Evolutionary conservation across 257 asterid species (phyloP), one percentile per base, ranked within the genome.

Genomic region (Penstemon barbatus): DNA sequence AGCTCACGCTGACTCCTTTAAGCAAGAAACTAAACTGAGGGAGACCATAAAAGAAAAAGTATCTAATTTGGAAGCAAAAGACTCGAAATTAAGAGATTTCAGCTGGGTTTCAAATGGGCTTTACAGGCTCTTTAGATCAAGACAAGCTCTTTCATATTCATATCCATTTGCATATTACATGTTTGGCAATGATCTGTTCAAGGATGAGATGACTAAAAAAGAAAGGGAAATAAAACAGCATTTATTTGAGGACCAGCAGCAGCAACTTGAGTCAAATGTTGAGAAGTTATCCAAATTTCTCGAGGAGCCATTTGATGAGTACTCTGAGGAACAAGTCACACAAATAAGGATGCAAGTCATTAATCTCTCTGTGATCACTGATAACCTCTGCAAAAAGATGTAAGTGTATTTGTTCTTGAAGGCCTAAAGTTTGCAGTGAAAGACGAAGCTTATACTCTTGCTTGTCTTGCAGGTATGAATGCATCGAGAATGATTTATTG

Each of bases 231-330:
- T 86, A 53, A 88, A 90, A 62, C 94, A 88, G 79, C 69, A 88
- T 78, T 81, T 93, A 78, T 93, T 93, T 44, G 99, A 93, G 87
- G 99, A 88, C 84, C 97, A 88, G 83, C 99, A 93, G 77, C 97
- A 93, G 84, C 99, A 90, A 82, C 95, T 93, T 7, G 97, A 93
- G 96, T 83, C 86, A 43, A 90, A 87, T 72, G 85, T 93, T 19
- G 99, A 93, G 86, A 90, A 85, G 77, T 82, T 93, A 49, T 90
- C 99, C 62, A 88, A 87, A 73, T 77, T 71, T 78, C 82, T 93
- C 10, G 96, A 88, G 87, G 96, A 86, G 82, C 96, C 86, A 69
- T 87, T 90, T 75, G 86, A 93, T 77, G 80, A 71, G 68, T 85
- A 81, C 57, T 57, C 65, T n/a, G 91, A 81, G 73, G 80, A 65